Conservation (phyloP, 257 asterid genomes). For the Thymus mandschuricus region DNA sequence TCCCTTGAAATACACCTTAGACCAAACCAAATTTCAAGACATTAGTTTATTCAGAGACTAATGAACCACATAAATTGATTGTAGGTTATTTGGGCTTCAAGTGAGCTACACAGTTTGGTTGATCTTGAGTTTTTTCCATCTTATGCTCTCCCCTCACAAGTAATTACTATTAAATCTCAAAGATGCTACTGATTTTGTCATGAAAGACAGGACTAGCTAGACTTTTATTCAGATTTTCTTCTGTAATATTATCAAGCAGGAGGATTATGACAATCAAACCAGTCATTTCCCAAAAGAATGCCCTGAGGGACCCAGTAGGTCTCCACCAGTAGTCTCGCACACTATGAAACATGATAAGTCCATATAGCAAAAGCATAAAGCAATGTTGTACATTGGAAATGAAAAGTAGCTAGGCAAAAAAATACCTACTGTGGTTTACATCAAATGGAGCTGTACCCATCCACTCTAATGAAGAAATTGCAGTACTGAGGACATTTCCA, state of each 20-base stretch:
- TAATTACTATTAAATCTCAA: not conserved
- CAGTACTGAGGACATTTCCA: conserved; percentile 40
- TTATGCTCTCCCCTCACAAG: conserved; percentile 6
- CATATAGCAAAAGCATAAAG: not conserved
- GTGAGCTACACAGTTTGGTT: conserved; percentile 5
- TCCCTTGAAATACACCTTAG: not conserved
- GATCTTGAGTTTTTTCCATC: not conserved
- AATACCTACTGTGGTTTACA: conserved; percentile 76
- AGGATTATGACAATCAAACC: conserved; percentile 8
- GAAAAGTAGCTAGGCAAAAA: conserved; percentile 33
- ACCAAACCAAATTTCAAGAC: not conserved
- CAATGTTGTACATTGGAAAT: conserved; percentile 9
- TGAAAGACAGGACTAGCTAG: not conserved
- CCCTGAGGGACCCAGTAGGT: not conserved
- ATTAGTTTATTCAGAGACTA: not conserved
- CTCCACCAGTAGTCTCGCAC: conserved; percentile 2
- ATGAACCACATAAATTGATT: conserved; percentile 5
- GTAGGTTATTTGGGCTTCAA: conserved; percentile 15
- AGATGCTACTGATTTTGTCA: not conserved
- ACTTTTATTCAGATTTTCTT: not conserved
- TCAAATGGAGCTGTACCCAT: conserved; percentile 87
- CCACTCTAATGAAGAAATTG: conserved; percentile 80
- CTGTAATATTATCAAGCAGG: not conserved
- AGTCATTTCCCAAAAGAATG: not conserved
- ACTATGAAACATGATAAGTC: conserved; percentile 2